Percentiles rank a stretch among this genome's conserved stretches.
Conservation (phyloP, 2,329 filamentous ascomycete genomes). For the Diaporthe helianthi region DNA sequence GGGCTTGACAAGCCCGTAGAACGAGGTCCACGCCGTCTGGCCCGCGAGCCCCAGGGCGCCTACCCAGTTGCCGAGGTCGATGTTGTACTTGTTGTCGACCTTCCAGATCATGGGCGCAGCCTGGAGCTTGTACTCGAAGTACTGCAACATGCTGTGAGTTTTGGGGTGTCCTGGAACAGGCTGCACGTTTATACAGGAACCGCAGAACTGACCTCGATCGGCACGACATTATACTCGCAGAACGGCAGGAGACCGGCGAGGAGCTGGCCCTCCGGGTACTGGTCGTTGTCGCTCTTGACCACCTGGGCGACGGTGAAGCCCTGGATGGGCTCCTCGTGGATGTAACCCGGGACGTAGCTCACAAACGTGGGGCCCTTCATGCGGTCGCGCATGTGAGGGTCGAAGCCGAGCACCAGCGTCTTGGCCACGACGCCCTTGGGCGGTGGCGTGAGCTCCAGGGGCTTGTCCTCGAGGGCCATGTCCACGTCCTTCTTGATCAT, state of each 20-base stretch:
- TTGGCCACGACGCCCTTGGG: constrained; percentile 33
- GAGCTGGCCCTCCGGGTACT: constrained; percentile 58
- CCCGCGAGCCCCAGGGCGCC: constrained; percentile 80
- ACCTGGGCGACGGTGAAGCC: constrained; percentile 31
- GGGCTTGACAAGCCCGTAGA: constrained; percentile 78
- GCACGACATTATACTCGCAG: constrained; percentile 68
- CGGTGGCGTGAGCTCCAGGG: constrained; percentile 27
- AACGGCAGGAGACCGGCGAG: constrained; percentile 60
- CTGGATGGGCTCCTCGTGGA: constrained; percentile 27
- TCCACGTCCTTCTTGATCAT: constrained; percentile 28
- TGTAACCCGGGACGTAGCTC: constrained; percentile 33
- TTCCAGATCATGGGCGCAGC: constrained; percentile 43
- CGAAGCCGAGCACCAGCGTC: constrained; percentile 30
- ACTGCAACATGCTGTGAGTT: not conserved
- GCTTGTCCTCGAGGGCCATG: constrained; percentile 29
- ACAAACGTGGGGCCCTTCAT: constrained; percentile 32
- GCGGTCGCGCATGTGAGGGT: constrained; percentile 35
- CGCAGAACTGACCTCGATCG: constrained; percentile 41
- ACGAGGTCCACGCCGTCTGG: constrained; percentile 75
- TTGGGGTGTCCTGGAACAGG: too few relatives aligned
- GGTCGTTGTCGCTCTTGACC: constrained; percentile 30
- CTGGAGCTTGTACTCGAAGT: constrained; percentile 29
- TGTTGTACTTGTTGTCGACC: constrained; percentile 69
- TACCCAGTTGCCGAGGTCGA: constrained; percentile 68
- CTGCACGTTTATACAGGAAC: constrained; percentile 33